phyloP scores from a whole-genome alignment of 2,329 filamentous ascomycete genomes.

The Amauroascus niger region DNA sequence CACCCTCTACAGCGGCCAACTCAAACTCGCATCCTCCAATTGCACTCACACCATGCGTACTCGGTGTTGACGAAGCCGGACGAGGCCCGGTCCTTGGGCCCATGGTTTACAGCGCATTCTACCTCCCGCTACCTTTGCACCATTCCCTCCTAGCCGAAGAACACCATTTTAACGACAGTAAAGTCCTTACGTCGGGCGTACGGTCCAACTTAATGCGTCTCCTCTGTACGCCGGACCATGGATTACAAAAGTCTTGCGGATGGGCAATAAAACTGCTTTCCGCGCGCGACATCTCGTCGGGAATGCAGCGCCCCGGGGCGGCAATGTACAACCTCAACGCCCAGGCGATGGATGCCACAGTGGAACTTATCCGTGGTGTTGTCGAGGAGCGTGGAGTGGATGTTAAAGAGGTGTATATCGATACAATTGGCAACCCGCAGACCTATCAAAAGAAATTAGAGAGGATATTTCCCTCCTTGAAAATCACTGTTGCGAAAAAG shows the following conservation, averaged over 20 bases:
- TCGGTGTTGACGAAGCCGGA: conserved; percentile 90
- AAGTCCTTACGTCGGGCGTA: conserved; percentile 72
- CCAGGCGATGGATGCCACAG: conserved; percentile 87
- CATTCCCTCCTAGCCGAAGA: conserved; percentile 65
- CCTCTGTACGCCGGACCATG: conserved; percentile 56
- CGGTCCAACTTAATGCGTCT: conserved; percentile 62
- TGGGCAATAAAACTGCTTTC: conserved; percentile 78
- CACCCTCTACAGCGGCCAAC: conserved; percentile 31
- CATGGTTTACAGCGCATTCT: conserved; percentile 63
- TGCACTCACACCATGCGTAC: conserved; percentile 53
- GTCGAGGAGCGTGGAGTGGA: conserved; percentile 64
- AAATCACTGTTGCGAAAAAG: conserved; percentile 75
- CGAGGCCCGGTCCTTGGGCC: conserved; percentile 81
- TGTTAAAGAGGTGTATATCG: conserved; percentile 81
- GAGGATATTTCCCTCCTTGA: conserved; percentile 67
- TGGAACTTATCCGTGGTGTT: conserved; percentile 68
- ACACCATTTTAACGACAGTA: conserved; percentile 91
- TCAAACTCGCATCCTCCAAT: conserved; percentile 20
- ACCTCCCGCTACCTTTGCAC: conserved; percentile 54
- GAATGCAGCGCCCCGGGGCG: conserved; percentile 55
- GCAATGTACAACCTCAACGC: conserved; percentile 81
- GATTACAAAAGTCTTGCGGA: conserved; percentile 57
- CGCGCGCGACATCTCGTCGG: conserved; percentile 68
- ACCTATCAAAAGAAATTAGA: conserved; percentile 78
- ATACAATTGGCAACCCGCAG: conserved; percentile 78